phyloP scores from a whole-genome alignment of 2,329 filamentous ascomycete genomes.

The Plenodomus lindquistii region DNA sequence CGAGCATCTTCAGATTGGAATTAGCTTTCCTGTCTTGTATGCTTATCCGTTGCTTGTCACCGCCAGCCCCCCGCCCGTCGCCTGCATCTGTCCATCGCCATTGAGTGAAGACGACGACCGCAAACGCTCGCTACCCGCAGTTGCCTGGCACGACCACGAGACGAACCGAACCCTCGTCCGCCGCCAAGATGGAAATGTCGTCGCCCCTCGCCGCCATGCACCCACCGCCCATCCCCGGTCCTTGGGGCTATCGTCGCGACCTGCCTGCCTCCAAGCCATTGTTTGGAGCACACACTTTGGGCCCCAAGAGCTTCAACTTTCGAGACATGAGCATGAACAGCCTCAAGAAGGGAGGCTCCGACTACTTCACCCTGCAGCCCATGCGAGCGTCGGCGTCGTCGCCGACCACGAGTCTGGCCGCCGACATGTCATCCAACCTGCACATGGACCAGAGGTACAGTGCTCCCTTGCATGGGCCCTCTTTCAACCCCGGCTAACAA shows the following conservation, averaged over 20 bases:
- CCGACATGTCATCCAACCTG: slow-evolving; percentile 95
- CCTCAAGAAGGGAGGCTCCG: slow-evolving; percentile 69
- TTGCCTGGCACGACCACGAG: slow-evolving; percentile 61
- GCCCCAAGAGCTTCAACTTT: slow-evolving; percentile 73
- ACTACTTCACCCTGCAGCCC: slow-evolving; percentile 82
- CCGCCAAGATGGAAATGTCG: slow-evolving; percentile 76
- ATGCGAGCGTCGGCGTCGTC: slow-evolving; percentile 86
- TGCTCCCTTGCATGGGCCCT: slow-evolving; percentile 30
- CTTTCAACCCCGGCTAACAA: slow-evolving; percentile 42
- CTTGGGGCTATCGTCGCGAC: slow-evolving; percentile 65
- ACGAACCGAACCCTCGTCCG: slow-evolving; percentile 1
- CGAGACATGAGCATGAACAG: slow-evolving; percentile 73
- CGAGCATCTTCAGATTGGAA: slow-evolving; percentile 47
- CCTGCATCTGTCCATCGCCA: slow-evolving; percentile 18
- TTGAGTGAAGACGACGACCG: slow-evolving; percentile 19
- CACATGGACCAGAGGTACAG: slow-evolving; percentile 88
- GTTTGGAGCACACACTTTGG: slow-evolving; percentile 61
- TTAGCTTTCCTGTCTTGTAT: slow-evolving; percentile 46
- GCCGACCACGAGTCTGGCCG: slow-evolving; percentile 85
- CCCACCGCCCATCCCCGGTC: slow-evolving; percentile 66
- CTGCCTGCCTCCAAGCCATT: slow-evolving; percentile 57
- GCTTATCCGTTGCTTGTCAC: slow-evolving; percentile 32
- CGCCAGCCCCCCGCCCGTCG: slow-evolving; percentile 15
- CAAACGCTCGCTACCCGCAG: slow-evolving; percentile 29
- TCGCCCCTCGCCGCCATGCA: slow-evolving; percentile 94